phyloP scores from a whole-genome alignment of 2,329 filamentous ascomycete genomes.

The Penicillium vulpinum region DNA sequence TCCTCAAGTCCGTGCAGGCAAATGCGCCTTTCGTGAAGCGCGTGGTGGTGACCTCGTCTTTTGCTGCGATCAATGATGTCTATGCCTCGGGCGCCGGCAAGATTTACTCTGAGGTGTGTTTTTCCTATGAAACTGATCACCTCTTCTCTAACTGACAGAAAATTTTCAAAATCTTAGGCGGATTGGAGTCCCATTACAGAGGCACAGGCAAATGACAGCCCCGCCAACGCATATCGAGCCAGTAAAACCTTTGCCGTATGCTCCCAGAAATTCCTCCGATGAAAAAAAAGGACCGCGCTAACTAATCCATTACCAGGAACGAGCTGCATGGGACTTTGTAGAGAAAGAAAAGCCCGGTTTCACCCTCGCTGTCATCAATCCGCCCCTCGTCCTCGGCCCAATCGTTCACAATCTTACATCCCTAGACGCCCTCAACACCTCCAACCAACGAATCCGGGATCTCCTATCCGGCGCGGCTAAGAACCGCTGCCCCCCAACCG shows the following conservation, averaged over 20 bases:
- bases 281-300: too few species aligned
- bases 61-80: slow-evolving; percentile 60
- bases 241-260: too few species aligned
- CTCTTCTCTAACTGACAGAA: too few species aligned
- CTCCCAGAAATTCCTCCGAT: too few species aligned
- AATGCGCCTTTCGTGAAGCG: slow-evolving; percentile 63
- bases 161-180: too few species aligned
- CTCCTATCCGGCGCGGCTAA: slow-evolving; percentile 59
- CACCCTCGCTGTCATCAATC: slow-evolving; percentile 58
- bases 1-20: slow-evolving; percentile 59
- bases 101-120: too few species aligned
- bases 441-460: slow-evolving; percentile 65
- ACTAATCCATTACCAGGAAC: too few species aligned
- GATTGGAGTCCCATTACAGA: too few species aligned
- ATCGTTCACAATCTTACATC: slow-evolving; percentile 60
- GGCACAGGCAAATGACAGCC: too few species aligned
- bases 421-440: slow-evolving; percentile 64
- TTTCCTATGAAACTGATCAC: too few species aligned
- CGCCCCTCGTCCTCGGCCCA: slow-evolving; percentile 62
- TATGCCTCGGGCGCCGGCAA: too few species aligned
- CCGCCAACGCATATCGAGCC: too few species aligned
- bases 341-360: slow-evolving; percentile 55
- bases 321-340: slow-evolving; percentile 63
- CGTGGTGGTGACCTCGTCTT: slow-evolving; percentile 67
- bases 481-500: slow-evolving; percentile 56